Conservation (phyloP, 495 filamentous ascomycete species). For the Aspergillus steynii region DNA sequence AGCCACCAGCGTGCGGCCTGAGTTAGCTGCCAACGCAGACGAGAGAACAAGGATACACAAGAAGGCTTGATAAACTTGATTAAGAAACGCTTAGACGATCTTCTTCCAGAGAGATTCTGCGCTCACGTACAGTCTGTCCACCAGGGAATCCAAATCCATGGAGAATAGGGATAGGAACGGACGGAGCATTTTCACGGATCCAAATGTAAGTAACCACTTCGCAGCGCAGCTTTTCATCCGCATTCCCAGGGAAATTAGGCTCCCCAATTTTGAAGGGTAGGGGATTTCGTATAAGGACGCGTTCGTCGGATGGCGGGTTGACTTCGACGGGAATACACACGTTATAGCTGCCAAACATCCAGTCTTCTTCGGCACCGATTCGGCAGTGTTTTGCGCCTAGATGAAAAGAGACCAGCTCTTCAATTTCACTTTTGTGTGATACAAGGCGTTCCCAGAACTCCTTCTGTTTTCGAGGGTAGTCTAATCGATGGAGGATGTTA, state of each 20-base stretch:
- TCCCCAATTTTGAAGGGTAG: constrained; percentile 41
- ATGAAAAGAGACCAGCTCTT: constrained; percentile 27
- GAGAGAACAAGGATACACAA: constrained; percentile 12
- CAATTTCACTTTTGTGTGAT: constrained; percentile 14
- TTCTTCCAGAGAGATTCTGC: not conserved
- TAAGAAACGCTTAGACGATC: constrained; percentile 9
- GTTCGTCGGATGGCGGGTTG: constrained; percentile 17
- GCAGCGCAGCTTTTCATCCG: constrained; percentile 40
- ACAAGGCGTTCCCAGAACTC: constrained; percentile 13
- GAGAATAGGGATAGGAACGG: constrained; percentile 33
- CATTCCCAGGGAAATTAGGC: constrained; percentile 32
- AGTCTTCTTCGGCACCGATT: constrained; percentile 28
- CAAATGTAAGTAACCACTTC: constrained; percentile 40
- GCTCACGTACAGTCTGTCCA: constrained; percentile 22
- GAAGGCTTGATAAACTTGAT: constrained; percentile 8
- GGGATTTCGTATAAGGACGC: constrained; percentile 37
- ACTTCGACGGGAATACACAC: constrained; percentile 40
- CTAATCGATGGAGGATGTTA: constrained; percentile 16
- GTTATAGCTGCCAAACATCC: constrained; percentile 44
- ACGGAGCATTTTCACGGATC: constrained; percentile 35
- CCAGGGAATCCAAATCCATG: constrained; percentile 37
- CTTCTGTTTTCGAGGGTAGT: constrained; percentile 9
- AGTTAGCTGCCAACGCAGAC: constrained; percentile 17
- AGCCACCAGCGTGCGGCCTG: constrained; percentile 16
- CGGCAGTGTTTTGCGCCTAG: constrained; percentile 22